Evolutionary conservation across 2,329 filamentous ascomycete species (phyloP), one percentile per base, ranked within the genome.

Genomic region (Pseudovirgaria hyperparasitica): DNA sequence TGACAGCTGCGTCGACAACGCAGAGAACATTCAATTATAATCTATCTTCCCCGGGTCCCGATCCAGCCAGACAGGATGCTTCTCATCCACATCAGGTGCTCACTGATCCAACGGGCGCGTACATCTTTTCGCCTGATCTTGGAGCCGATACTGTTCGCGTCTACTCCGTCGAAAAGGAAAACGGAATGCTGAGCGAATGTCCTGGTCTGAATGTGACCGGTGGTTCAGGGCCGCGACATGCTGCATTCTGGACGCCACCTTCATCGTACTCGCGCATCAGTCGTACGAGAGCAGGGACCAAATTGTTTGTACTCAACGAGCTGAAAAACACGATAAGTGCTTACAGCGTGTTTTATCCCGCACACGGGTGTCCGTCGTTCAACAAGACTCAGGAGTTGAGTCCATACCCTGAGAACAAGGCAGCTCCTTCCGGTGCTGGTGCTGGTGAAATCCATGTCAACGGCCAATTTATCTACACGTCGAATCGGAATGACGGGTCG

Each of bases 121-220:
- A 58, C 40, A 39, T 71, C 13, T 44, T 72, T 1, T 54, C 59
- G 6, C 58, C 65, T 2, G 68, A 72, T 35, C 56, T 72, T 3
- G 67, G 67, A 18, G 62, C 65, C 5, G 67, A 72, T 38, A 40
- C 65, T 13, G 52, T 70, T 28, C 66, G 65, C 31, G 58, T 71
- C 38, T 67, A 66, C 51, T 52, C 51, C 41, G 63, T 71, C 38
- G 52, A 65, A 36, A 37, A 55, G 13, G 32, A 28, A 3, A 59
- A 54, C 1, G 65, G 67, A 6, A 41, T 44, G 21, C 55, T 71
- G 11, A 60, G 57, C 1, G 51, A 58, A 9, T 67, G 63, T 33
- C 41, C 55, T 5, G 43, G 58, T 2, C 59, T 54, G n/a, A 38
- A 48, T 16, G 50, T 62, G 1, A 50, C 46, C 3, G 41, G 58